Base-by-base conservation (phyloP, 2,329 filamentous ascomycete species). In the Aspergillus ochraceoroseus region DNA sequence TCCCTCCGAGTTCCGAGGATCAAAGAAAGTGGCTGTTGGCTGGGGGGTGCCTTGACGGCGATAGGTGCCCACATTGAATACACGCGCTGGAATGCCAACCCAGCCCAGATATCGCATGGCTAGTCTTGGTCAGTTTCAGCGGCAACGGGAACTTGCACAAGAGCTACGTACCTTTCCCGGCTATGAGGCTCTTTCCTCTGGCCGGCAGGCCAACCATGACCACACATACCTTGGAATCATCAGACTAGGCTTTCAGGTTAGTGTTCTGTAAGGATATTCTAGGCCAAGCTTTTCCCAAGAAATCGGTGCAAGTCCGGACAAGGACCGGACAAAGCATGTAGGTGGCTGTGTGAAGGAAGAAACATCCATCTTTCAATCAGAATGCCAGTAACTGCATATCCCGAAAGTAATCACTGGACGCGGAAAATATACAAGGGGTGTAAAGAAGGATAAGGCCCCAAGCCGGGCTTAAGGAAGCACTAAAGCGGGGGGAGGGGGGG, bases 141-240 rank as follows among this genome's bases (percentile, higher is more conserved):
- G 18, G 7, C 23, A 28, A 8, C 3, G 20, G 23, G 13, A 6
- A 3, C 17, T 12, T 15, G 32, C 20, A 5, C 7, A 18, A 7
- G 18, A 11, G 14, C n/a, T 41, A 63, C 72, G 59, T 73, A 92
- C 89, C 88, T 79, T 95, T 95, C 61, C 94, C 88, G 54, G 92
- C 90, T 63, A 98, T 96, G 66, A 95, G 80, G 71, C 87, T 95
- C 77, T 98, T 98, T 60, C 92, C 92, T 55, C 92, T 77, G 47
- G 92, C 92, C 40, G 92, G 92, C 62, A 98, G 75, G 53, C 92
- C 92, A 46, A 98, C 92, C 92, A 98, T 96, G 57, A 98, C 88
- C 51, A 98, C 89, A 67, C 90, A 96, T 71, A 98, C 94, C 66
- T 86, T 87, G 46, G 87, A 90, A 67, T 95, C 88, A 73, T 96